These are phyloP conservation scores for Termitomyces heimii DNA, from an alignment of 768 basidiomycete genomes.

Conservation along the genomic window DNA sequence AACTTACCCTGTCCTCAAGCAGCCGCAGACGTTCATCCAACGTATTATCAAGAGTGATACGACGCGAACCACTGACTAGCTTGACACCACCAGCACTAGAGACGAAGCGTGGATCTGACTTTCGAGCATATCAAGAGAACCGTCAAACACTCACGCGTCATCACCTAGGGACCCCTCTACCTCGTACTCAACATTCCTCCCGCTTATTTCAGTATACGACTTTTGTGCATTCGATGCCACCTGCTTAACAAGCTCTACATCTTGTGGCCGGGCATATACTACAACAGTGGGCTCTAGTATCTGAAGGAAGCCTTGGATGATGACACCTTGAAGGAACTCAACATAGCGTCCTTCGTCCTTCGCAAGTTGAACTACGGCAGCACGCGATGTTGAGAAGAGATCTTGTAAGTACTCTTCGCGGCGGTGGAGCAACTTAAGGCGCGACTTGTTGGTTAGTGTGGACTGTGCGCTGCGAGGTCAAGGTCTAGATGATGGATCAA, in stretches of 20 bases:
- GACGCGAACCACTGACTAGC: constrained; percentile 60
- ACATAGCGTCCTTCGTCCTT: constrained; percentile 65
- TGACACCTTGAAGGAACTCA: constrained; percentile 77
- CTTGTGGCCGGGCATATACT: constrained; percentile 63
- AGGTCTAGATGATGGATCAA: not conserved
- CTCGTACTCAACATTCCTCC: constrained; percentile 50
- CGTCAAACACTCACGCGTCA: constrained; percentile 49
- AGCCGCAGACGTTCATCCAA: constrained; percentile 86
- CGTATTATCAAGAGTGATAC: constrained; percentile 92
- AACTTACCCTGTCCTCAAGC: constrained; percentile 80
- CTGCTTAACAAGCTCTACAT: constrained; percentile 51
- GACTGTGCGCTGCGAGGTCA: constrained; percentile 70
- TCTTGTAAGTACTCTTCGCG: constrained; percentile 91
- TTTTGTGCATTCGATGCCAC: constrained; percentile 61
- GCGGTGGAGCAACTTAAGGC: constrained; percentile 82
- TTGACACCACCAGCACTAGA: constrained; percentile 81
- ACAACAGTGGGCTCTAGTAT: constrained; percentile 72
- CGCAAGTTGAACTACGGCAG: constrained; percentile 54
- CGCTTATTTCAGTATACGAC: constrained; percentile 75
- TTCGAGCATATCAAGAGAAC: not conserved
- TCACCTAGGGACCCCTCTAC: constrained; percentile 61
- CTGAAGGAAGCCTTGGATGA: constrained; percentile 82
- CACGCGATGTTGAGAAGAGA: constrained; percentile 72
- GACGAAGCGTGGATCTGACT: not conserved
- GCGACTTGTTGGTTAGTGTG: constrained; percentile 93